Evolutionary conservation across 805 yeast species (phyloP).

Genomic region (Cyberlindnera sargentensis): DNA sequence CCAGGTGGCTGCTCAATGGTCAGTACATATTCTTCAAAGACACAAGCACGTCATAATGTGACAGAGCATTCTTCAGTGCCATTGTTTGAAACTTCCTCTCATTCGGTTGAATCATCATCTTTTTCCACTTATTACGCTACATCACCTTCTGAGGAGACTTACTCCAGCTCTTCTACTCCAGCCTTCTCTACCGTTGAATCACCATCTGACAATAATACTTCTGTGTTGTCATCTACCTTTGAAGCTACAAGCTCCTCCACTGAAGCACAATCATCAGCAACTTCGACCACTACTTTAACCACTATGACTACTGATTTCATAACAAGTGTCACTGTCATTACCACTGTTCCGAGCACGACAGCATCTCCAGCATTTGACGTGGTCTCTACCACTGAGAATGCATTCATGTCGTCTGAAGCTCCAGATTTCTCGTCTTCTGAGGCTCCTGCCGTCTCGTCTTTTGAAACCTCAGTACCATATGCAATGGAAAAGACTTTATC

Average conservation of each 20-base stretch:
- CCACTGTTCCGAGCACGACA: background rate
- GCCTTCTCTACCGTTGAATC: too few relatives aligned
- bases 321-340: background rate
- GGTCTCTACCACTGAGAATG: background rate
- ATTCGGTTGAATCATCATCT: background rate
- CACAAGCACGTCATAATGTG: too few relatives aligned
- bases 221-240: background rate
- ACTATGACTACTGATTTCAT: constrained; percentile 1
- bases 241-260: background rate
- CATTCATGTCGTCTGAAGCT: too few relatives aligned
- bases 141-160: background rate
- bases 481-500: too few relatives aligned
- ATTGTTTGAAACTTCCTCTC: too few relatives aligned
- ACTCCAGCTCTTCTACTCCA: background rate
- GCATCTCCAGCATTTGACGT: background rate
- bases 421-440: too few relatives aligned
- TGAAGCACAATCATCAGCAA: background rate
- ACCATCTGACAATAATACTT: background rate
- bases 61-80: too few relatives aligned
- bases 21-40: too few relatives aligned
- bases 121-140: background rate
- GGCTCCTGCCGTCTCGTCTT: too few relatives aligned
- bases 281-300: background rate
- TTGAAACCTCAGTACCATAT: too few relatives aligned
- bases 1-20: constrained; percentile 5